A percentile compares a stretch with the other conserved stretches of the same genome.
Evolutionary conservation across 2,329 filamentous ascomycete species (phyloP).

Genomic region (Alternaria brassicicola): DNA sequence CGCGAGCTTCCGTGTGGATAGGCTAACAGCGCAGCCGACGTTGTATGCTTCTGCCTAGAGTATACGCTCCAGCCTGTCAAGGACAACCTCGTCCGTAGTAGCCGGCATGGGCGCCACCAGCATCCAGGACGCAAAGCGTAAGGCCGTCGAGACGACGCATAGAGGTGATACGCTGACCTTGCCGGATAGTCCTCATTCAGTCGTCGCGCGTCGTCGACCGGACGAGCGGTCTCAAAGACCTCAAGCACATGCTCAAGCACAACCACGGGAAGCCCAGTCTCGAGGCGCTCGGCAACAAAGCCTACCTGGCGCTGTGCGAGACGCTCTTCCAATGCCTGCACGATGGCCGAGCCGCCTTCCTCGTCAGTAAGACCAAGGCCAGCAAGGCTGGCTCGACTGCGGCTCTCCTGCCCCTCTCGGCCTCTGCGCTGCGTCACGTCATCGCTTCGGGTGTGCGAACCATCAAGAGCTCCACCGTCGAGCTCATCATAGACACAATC

Average conservation of each 20-base stretch:
- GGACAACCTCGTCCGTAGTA: not conserved
- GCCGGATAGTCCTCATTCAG: slow-evolving; percentile 36
- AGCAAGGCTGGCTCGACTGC: slow-evolving; percentile 19
- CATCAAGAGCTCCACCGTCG: slow-evolving; percentile 77
- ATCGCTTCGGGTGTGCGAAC: slow-evolving; percentile 71
- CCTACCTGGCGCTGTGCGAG: slow-evolving; percentile 83
- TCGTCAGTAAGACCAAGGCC: slow-evolving; percentile 56
- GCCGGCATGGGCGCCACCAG: slow-evolving; percentile 39
- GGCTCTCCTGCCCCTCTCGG: slow-evolving; percentile 69
- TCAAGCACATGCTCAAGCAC: slow-evolving; percentile 62
- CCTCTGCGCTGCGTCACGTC: slow-evolving; percentile 72
- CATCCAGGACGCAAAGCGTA: slow-evolving; percentile 47
- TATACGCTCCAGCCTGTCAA: not conserved
- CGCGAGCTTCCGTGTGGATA: not conserved
- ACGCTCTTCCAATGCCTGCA: slow-evolving; percentile 73
- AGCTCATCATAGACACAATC: slow-evolving; percentile 80
- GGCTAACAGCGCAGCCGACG: not conserved
- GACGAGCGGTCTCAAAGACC: slow-evolving; percentile 58
- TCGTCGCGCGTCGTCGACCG: slow-evolving; percentile 51
- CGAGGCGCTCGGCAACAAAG: slow-evolving; percentile 69
- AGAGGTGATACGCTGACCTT: slow-evolving; percentile 13
- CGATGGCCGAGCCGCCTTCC: slow-evolving; percentile 69
- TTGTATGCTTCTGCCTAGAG: not conserved
- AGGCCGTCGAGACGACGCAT: not conserved
- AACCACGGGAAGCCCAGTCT: slow-evolving; percentile 54